Base-by-base conservation (phyloP, 176 grass and related monocot species). In the Musa beccarii region DNA sequence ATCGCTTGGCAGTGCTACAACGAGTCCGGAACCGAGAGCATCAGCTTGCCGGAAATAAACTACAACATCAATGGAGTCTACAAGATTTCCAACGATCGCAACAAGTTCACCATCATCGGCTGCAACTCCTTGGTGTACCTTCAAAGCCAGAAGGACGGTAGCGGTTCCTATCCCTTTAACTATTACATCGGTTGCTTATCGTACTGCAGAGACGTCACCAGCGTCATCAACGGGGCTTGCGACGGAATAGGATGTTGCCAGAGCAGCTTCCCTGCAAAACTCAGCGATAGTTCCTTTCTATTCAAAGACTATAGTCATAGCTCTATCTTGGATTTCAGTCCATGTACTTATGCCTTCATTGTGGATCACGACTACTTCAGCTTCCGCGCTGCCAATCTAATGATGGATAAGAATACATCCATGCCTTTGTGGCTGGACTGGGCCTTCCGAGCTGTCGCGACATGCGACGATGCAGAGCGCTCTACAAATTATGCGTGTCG, bases 1-100 rank as follows among this genome's bases (percentile, higher is more conserved):
- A 62, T 85, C 2, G 71, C 70, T 17, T 85, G 29, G 24, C 19
- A 74, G 62, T 85, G 83, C 61, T 57, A 85, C 77, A 85, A 74
- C 53, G 15, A 11, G 19, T 80, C 71, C 11, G 69, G 16, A 16
- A 43, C 11, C 0, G 13, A 4, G 11, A 77, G 21, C 19, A 15
- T 0, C 19, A 15, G 13, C 19, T 2, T 29, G 25, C 24, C 53
- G 3, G 54, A 29, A 10, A 54, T 73, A 2, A 15, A 62, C 34
- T 20, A 75, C 28, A 70, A 51, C 14, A 11, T 23, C 56, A 0
- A 63, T 13, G 76, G 73, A 17, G n/a, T 34, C 24, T 79, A 66
- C 50, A 59, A 66, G 49, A 63, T 84, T 57, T 79, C 82, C 22
- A 64, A 74, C 43, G 20, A 14, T 49, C 68, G 59, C 20, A 84